Conservation (phyloP, 306 rosid species). For the Cicer pinnatifidum region DNA sequence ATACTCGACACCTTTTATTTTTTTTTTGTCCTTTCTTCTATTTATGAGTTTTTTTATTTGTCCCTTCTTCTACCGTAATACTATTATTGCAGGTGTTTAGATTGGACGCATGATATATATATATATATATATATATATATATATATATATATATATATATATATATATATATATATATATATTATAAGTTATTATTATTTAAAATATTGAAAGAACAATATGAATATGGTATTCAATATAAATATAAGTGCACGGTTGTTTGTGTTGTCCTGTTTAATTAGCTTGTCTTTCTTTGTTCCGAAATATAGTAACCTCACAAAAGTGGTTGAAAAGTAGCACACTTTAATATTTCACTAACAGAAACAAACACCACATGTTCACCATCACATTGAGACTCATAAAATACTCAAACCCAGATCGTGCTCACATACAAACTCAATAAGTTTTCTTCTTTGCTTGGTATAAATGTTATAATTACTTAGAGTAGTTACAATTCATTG, state of each 20-base stretch:
- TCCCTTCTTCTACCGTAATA: background rate
- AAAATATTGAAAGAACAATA: too few relatives aligned
- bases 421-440: background rate
- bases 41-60: background rate
- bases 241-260: background rate
- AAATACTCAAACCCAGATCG: too few relatives aligned
- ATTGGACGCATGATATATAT: background rate
- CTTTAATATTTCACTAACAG: background rate
- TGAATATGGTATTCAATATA: too few relatives aligned
- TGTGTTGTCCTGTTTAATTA: conserved; percentile 11
- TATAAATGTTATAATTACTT: background rate
- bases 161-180: background rate
- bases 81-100: background rate
- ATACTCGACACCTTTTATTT: background rate
- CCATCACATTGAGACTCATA: too few relatives aligned
- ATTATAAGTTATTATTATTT: background rate
- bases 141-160: background rate
- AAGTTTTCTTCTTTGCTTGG: background rate
- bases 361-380: background rate
- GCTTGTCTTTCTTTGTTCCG: background rate
- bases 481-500: too few relatives aligned
- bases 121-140: background rate
- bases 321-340: background rate
- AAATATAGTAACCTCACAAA: conserved; percentile 21
- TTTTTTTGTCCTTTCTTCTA: background rate